Conservation (phyloP, 257 asterid species). For the Solanum chiquidenum region DNA sequence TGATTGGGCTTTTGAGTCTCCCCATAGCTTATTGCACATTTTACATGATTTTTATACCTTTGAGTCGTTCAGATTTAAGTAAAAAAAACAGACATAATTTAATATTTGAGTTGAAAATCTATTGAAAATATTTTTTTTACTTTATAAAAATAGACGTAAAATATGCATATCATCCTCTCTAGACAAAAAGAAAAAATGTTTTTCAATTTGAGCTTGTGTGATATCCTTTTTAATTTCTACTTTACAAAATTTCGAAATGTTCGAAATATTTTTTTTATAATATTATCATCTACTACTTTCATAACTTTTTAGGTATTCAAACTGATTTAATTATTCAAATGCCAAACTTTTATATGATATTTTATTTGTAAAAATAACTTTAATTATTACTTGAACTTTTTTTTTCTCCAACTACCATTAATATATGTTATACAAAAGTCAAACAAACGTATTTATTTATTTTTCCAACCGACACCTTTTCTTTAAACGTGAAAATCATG, state of each 20-base stretch:
- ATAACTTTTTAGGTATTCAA: not conserved
- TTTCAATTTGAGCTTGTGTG: not conserved
- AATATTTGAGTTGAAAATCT: too few relatives aligned
- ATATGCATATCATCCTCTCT: too few relatives aligned
- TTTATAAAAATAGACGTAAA: too few relatives aligned
- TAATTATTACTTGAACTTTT: not conserved
- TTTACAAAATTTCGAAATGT: not conserved
- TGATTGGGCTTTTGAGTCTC: not conserved
- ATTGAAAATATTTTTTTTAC: not conserved
- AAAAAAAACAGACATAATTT: accelerated
- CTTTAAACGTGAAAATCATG: not conserved
- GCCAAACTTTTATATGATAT: not conserved
- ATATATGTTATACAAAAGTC: not conserved
- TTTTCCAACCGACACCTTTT: not conserved
- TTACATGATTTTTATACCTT: too few relatives aligned
- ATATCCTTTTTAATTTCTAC: not conserved
- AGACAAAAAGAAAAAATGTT: not conserved
- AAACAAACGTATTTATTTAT: not conserved
- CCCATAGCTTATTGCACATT: not conserved
- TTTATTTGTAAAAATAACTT: not conserved
- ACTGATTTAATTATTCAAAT: not conserved
- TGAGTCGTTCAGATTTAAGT: too few relatives aligned
- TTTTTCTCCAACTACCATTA: not conserved
- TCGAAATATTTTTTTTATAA: not conserved
- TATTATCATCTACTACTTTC: not conserved